Base-by-base conservation (phyloP, 768 basidiomycete genomes). In the Dentipellis sp. region DNA sequence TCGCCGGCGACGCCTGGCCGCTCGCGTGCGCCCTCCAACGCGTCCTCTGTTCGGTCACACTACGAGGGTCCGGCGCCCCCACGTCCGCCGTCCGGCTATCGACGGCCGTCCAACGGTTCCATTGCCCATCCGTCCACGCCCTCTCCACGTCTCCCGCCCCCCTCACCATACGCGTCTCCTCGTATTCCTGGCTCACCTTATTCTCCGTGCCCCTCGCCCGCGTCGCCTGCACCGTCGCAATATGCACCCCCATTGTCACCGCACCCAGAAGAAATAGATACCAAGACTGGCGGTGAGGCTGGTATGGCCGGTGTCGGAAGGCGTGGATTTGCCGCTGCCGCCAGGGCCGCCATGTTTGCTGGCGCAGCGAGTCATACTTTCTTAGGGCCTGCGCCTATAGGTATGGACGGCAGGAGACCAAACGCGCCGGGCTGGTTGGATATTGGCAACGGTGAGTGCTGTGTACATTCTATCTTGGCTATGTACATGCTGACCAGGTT, bases 261-360 rank as follows among this genome's bases (percentile, higher is more conserved):
- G 54, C 29, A 65, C 34, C 68, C 65, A 7, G 76, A 79, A 36
- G 76, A 79, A 36, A 74, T 84, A 9, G 80, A 88, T 64, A 90
- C 88, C n/a, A 82, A 84, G 66, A 76, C 65, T 2, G 88, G 88
- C 3, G 88, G 88, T 7, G 82, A 76, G 53, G 88, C 88, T 9
- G 88, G 88, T 0, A 94, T 94, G 92, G 92, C 92, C 0, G 92
- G 92, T 9, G 91, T 94, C 7, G 92, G 92, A 8, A 74, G 92
- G 58, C 74, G 91, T 61, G 92, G 89, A 0, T 93, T 93, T 57
- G 77, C 75, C 11, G 88, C 91, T 16, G 88, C 81, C 10, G 82
- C 85, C 53, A 81, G 82, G 46, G 84, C 83, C 0, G 82, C 81
- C 8, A 72, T 83, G 75, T 70, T 76, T 58, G 42, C 42, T 5